Base-by-base conservation (phyloP, 2,329 filamentous ascomycete species). In the Bipolaris oryzae region DNA sequence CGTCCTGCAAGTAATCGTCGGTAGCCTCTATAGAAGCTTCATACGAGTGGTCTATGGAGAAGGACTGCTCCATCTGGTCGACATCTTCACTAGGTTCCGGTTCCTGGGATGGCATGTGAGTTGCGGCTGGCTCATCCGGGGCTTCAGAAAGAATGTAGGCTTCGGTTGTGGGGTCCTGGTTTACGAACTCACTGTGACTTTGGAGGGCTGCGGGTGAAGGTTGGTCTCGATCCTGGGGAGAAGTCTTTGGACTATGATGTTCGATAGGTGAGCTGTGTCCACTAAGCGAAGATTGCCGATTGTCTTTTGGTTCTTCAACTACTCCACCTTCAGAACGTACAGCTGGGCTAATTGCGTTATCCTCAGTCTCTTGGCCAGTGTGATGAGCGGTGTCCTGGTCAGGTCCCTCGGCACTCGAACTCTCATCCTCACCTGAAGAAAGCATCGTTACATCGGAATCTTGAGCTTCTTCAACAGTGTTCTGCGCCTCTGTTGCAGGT, bases 101-200 rank as follows among this genome's bases (percentile, higher is more conserved):
- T 39, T 49, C 53, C 45, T 57, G 60, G 9, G 42, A 21, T 33
- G 45, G 18, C 3, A 44, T 52, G 53, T 58, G 58, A 54, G 55
- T 46, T 31, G 15, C 18, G 42, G 34, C 41, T 37, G 10, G 34
- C 25, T 51, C 53, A 25, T 54, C 47, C 7, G 43, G 35, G 20
- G 35, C 39, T 21, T 47, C 34, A n/a, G 23, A 33, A 25, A 41
- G n/a, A 25, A 42, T 25, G 44, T 46, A 33, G 31, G 18, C 28
- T 31, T 50, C 44, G 53, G 57, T 53, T 39, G 52, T 43, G 44
- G 34, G 50, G 47, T 60, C 51, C 54, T 53, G 55, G 31, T 51
- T 44, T 42, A 57, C 42, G 37, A 58, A 59, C 45, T 63, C 55
- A 61, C 52, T 59, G 50, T 55, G 31, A 20, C 43, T 46, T 20